Evolutionary conservation across 768 basidiomycete genomes (phyloP), one percentile per base, ranked within the genome.

Genomic region (Phylloporus sp.): DNA sequence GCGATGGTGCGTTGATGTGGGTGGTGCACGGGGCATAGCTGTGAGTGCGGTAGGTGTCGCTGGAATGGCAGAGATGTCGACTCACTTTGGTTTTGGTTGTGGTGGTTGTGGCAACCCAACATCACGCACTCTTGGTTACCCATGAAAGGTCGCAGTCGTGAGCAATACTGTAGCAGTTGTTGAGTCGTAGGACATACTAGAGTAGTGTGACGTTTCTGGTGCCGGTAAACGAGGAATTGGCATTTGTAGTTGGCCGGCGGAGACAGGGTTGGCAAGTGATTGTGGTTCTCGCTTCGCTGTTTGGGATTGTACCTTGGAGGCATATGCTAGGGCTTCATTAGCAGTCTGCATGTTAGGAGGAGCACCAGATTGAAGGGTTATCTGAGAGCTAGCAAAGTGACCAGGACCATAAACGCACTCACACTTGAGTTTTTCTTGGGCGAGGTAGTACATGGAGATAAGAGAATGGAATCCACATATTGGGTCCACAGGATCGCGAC

Each of bases 381-480:
- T 71, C 65, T 95, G 92, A 0, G 94, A 97, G 48, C 82, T 88
- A 3, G 97, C 97, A 70, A 99, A 99, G 56, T 90, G 85, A 4
- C 94, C 94, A 0, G 86, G 85, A 0, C 95, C 97, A 69, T 95
- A 98, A 7, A 99, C 89, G 46, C 81, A 79, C 60, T 99, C 97
- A 49, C 97, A 76, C 64, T 98, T 94, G 63, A 94, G 76, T 77
- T 97, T 98, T 74, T 99, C 97, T 47, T 91, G 78, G 5, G 95
- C 90, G 18, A 99, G 82, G 73, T 85, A 97, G 69, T 99, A 99
- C 73, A 99, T 97, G 27, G 94, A 92, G 41, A 98, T 80, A 24
- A 99, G 78, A 0, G 93, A 95, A 66, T 97, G 93, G 74, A 92
- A 99, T 2, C 94, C 97, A 48, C 81, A 75, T 13, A 92, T 95